Percentiles rank a stretch among this genome's conserved stretches.
phyloP scores from a whole-genome alignment of 768 basidiomycete species.

The Wakefieldia striispora region DNA sequence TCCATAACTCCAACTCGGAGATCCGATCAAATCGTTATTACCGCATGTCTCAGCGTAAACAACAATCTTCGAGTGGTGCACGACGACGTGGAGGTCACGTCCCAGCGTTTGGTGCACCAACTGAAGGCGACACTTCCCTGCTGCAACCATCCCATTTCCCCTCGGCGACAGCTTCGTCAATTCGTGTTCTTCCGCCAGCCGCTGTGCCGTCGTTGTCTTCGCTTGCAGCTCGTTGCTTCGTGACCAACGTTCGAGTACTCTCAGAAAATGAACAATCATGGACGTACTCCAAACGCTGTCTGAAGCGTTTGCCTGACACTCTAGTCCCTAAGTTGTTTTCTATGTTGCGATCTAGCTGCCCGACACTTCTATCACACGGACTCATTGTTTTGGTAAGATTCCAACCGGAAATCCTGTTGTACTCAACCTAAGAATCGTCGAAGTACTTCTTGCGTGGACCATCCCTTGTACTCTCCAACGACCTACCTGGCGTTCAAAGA shows the following conservation, averaged over 20 bases:
- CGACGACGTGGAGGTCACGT: conserved; percentile 10
- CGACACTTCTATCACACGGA: conserved; percentile 50
- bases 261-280: conserved; percentile 38
- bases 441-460: conserved; percentile 62
- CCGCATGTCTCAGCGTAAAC: conserved; percentile 17
- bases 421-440: neutral
- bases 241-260: conserved; percentile 40
- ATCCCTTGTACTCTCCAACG: conserved; percentile 44
- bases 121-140: conserved; percentile 42
- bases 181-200: conserved; percentile 35
- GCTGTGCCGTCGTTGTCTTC: conserved; percentile 45
- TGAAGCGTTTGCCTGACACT: conserved; percentile 51
- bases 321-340: conserved; percentile 51
- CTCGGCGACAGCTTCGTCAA: conserved; percentile 52
- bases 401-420: neutral
- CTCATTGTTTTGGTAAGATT: conserved; percentile 53
- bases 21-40: no score
- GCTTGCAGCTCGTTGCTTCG: conserved; percentile 53
- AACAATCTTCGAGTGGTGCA: conserved; percentile 4
- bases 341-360: conserved; percentile 47
- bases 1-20: no score
- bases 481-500: conserved; percentile 51
- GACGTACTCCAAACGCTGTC: conserved; percentile 37
- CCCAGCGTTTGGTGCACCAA: conserved; percentile 42
- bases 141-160: conserved; percentile 38